phyloP scores from a whole-genome alignment of 2,329 filamentous ascomycete genomes.

The Clonostachys byssicola region DNA sequence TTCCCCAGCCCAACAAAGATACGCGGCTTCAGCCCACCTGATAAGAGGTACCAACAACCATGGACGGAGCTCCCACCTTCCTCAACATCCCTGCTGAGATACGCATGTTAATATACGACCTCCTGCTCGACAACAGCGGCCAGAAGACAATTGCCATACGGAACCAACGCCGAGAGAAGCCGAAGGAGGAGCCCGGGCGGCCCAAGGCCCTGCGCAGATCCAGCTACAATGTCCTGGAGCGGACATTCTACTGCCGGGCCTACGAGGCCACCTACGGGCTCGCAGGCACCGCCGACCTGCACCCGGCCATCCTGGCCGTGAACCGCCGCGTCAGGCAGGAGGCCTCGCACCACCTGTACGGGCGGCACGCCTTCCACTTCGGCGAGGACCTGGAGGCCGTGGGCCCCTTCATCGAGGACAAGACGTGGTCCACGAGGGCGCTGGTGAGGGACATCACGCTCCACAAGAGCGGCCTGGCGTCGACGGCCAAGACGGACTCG shows the following conservation, averaged over 20 bases:
- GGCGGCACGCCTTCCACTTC: conserved; percentile 53
- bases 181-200: background rate
- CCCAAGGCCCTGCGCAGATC: conserved; percentile 16
- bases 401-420: conserved; percentile 53
- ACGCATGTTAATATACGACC: conserved; percentile 35
- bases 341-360: conserved; percentile 51
- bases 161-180: conserved; percentile 18
- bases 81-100: conserved; percentile 33
- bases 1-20: background rate
- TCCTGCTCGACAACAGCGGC: conserved; percentile 35
- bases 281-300: conserved; percentile 15
- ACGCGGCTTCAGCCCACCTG: background rate
- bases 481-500: conserved; percentile 17
- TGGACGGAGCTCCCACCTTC: conserved; percentile 14
- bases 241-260: conserved; percentile 30
- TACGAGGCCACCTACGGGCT: conserved; percentile 48
- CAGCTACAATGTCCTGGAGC: conserved; percentile 35
- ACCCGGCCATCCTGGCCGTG: conserved; percentile 39
- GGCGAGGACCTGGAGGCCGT: conserved; percentile 55
- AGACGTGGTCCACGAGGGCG: conserved; percentile 40
- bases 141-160: conserved; percentile 31
- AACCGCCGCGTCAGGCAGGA: conserved; percentile 48
- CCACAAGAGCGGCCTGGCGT: conserved; percentile 50
- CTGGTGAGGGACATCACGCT: conserved; percentile 46
- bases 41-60: conserved; percentile 4